Evolutionary conservation across 306 rosid species (phyloP).

Genomic region (Abrus precatorius): DNA sequence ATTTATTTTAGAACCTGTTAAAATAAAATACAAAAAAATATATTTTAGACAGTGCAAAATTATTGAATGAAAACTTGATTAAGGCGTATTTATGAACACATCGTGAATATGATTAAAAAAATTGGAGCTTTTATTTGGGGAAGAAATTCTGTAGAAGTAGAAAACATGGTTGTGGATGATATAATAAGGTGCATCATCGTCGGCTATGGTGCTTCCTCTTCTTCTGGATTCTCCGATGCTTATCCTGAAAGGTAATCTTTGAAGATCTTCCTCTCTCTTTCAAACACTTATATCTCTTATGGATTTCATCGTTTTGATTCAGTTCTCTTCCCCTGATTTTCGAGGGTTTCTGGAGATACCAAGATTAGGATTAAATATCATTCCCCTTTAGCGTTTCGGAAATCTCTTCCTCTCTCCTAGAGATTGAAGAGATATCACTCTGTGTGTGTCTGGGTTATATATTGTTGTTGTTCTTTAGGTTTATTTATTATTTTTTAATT

Average conservation of each 20-base stretch:
- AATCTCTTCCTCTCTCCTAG: constrained; percentile 50
- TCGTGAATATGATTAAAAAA: too few relatives aligned
- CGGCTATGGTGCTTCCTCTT: constrained; percentile 62
- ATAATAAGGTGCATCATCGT: constrained; percentile 67
- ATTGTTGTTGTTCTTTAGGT: background rate
- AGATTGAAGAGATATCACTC: constrained; percentile 52
- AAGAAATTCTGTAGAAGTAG: constrained; percentile 14
- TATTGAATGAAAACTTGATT: too few relatives aligned
- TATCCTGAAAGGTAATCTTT: constrained; percentile 82
- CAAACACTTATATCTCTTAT: constrained; percentile 30
- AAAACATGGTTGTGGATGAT: constrained; percentile 74
- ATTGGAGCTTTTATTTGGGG: constrained; percentile 33
- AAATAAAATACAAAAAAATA: too few relatives aligned
- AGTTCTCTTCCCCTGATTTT: constrained; percentile 67
- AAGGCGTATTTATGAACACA: too few relatives aligned
- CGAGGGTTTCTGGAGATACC: constrained; percentile 63
- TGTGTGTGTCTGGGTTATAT: background rate
- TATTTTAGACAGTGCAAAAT: too few relatives aligned
- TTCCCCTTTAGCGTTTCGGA: constrained; percentile 63
- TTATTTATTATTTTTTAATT: constrained; percentile 24
- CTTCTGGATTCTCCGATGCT: constrained; percentile 72
- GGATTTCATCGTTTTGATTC: constrained; percentile 76
- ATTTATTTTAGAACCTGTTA: too few relatives aligned
- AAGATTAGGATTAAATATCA: constrained; percentile 59
- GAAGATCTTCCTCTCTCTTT: constrained; percentile 52